Conservation (phyloP, 2,329 filamentous ascomycete species). For the Pseudophaeomoniella oleicola region DNA sequence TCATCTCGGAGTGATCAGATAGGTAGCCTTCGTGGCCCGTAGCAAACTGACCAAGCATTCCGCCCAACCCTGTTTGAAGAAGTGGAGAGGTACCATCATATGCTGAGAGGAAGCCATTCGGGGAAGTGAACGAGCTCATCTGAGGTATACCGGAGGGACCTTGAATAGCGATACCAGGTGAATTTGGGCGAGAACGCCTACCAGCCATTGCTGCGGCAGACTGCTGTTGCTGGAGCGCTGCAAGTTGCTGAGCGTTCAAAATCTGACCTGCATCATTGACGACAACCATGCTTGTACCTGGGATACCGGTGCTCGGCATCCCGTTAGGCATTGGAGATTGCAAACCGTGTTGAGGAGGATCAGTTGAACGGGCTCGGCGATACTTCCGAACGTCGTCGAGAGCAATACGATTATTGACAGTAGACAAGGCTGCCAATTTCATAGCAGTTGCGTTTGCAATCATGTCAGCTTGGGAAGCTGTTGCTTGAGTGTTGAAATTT, state of each 20-base stretch:
- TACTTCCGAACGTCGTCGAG: conserved; percentile 95
- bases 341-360: conserved; percentile 46
- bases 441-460: conserved; percentile 96
- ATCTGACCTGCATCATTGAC: conserved; percentile 88
- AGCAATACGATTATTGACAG: conserved; percentile 95
- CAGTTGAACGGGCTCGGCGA: conserved; percentile 77
- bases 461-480: conserved; percentile 77
- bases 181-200: conserved; percentile 73
- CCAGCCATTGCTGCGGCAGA: conserved; percentile 39
- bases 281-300: conserved; percentile 73
- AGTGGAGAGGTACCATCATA: conserved; percentile 63
- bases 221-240: conserved; percentile 60
- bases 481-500: conserved; percentile 53
- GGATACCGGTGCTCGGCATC: conserved; percentile 46
- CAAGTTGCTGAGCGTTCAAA: conserved; percentile 68
- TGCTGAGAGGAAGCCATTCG: conserved; percentile 83
- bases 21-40: conserved; percentile 70
- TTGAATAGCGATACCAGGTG: conserved; percentile 75
- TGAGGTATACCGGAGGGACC: conserved; percentile 29
- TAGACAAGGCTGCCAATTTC: conserved; percentile 93
- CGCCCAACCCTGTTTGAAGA: conserved; percentile 56
- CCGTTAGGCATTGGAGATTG: conserved; percentile 54
- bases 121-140: conserved; percentile 60
- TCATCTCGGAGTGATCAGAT: conserved; percentile 85
- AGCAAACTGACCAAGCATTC: conserved; percentile 58